Evolutionary conservation across 2,329 filamentous ascomycete genomes (phyloP).

Genomic region (Achaetomium macrosporum): DNA sequence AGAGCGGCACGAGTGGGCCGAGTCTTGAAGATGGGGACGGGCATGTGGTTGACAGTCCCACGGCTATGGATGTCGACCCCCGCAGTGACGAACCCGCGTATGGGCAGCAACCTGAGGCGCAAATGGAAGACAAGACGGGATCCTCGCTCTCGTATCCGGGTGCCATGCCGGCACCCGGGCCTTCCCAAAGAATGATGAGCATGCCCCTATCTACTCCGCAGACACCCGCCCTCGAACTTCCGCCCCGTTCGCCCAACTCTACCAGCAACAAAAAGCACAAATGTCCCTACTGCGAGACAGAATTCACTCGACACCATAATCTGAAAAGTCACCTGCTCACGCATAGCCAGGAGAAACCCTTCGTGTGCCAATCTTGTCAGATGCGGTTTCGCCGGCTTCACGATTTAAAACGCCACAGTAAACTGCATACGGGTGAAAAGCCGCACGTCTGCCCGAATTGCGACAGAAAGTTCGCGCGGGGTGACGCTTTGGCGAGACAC

Average conservation of each 20-base stretch:
- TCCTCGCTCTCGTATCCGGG: slow-evolving; percentile 52
- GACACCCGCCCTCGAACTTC: slow-evolving; percentile 1
- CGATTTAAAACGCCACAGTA: slow-evolving; percentile 91
- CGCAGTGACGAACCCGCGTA: slow-evolving; percentile 33
- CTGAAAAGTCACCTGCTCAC: slow-evolving; percentile 95
- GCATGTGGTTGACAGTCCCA: slow-evolving; percentile 45
- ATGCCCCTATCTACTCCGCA: slow-evolving; percentile 44
- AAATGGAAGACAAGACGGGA: slow-evolving; percentile 47
- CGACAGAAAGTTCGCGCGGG: slow-evolving; percentile 87
- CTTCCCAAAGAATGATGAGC: slow-evolving; percentile 46
- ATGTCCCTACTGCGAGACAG: slow-evolving; percentile 92
- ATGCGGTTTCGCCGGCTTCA: slow-evolving; percentile 89
- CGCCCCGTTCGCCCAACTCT: slow-evolving; percentile 31
- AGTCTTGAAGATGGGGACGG: slow-evolving; percentile 36
- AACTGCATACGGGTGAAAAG: slow-evolving; percentile 93
- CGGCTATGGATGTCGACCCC: slow-evolving; percentile 49
- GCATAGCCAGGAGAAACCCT: slow-evolving; percentile 97
- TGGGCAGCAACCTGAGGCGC: slow-evolving; percentile 37
- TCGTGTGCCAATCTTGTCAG: slow-evolving; percentile 86
- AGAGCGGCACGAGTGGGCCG: slow-evolving; percentile 35
- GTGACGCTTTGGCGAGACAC: slow-evolving; percentile 89
- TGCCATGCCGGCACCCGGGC: slow-evolving; percentile 40
- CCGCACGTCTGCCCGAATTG: slow-evolving; percentile 94
- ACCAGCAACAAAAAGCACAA: slow-evolving; percentile 72
- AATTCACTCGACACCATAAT: slow-evolving; percentile 96